phyloP scores from a whole-genome alignment of 306 rosid genomes.

The Sicyos edulis region DNA sequence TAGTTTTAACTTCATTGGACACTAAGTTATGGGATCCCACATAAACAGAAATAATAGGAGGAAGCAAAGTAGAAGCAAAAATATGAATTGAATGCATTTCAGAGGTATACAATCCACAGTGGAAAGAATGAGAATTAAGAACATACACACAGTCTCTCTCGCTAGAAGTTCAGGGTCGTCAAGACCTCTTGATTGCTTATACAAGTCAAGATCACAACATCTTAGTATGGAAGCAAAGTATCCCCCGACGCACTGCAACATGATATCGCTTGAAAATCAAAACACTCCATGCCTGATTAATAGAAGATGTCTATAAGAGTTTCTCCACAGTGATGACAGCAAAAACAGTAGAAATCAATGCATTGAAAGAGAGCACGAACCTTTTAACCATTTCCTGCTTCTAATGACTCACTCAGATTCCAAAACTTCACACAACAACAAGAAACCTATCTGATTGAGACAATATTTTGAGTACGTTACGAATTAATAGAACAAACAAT shows the following conservation, averaged over 20 bases:
- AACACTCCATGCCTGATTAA: constrained; percentile 20
- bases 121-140: constrained; percentile 15
- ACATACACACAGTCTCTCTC: constrained; percentile 91
- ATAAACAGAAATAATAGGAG: too few species aligned
- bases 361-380: background rate
- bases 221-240: constrained; percentile 53
- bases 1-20: background rate
- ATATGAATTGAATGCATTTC: background rate
- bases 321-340: background rate
- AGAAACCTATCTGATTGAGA: background rate
- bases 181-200: constrained; percentile 69
- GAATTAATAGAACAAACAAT: background rate
- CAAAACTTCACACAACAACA: constrained; percentile 11
- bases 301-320: background rate
- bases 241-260: constrained; percentile 65
- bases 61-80: background rate
- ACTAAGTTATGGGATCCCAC: background rate
- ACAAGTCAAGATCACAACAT: constrained; percentile 71
- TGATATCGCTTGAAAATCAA: constrained; percentile 22
- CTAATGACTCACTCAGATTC: background rate
- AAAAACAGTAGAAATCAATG: background rate
- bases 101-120: constrained; percentile 7
- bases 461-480: background rate
- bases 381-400: constrained; percentile 21
- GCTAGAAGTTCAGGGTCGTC: constrained; percentile 86